Base-by-base conservation (phyloP, 495 filamentous ascomycete genomes). In the Pseudoneurospora amorphoporcata region DNA sequence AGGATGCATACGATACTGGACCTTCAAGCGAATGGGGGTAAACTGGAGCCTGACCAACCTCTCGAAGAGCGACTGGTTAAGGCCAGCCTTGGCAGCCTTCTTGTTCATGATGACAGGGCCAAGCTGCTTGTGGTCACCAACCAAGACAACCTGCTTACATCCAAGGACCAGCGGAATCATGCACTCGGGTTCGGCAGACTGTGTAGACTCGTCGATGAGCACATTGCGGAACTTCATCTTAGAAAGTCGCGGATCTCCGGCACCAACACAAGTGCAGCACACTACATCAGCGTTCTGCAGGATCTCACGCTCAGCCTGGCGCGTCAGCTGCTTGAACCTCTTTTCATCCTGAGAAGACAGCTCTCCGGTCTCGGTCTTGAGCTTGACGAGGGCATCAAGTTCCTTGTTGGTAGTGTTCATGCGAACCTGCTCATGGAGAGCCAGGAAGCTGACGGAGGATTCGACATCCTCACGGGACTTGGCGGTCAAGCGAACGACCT, bases 61-160 rank as follows among this genome's bases (percentile, higher is more conserved):
- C 82, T 99, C 95, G 75, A 99, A 99, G 61, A 99, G 88, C 10
- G 94, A 97, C 82, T 98, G 96, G 81, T 98, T 98, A 35, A 99
- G 84, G 74, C 95, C 95, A 70, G 95, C 95, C 82, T 98, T 98
- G 74, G 95, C 95, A 4, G 95, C 95, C 82, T 98, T 98, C 88
- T 99, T 99, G 87, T 98, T 98, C 96, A 99, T 99, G 81, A 99
- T 98, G 76, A 99, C 95, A 9, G 95, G 95, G 0, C 95, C 95
- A 72, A 99, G 90, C 81, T 99, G 95, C 81, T 98, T 96, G 82
- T 99, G 96, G 83, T 99, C 95, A 72, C 95, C 95, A 68, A 99
- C 95, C 23, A 99, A 88, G 4, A 99, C 95, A 39, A 97, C 94
- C 79, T 99, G 95, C 85, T 98, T 99, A 86, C 95, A 98, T 39